Evolutionary conservation across 225 moss, liverwort and hornwort species (phyloP), one percentile per base, ranked within the genome.

Genomic region (Sphagnum contortum): DNA sequence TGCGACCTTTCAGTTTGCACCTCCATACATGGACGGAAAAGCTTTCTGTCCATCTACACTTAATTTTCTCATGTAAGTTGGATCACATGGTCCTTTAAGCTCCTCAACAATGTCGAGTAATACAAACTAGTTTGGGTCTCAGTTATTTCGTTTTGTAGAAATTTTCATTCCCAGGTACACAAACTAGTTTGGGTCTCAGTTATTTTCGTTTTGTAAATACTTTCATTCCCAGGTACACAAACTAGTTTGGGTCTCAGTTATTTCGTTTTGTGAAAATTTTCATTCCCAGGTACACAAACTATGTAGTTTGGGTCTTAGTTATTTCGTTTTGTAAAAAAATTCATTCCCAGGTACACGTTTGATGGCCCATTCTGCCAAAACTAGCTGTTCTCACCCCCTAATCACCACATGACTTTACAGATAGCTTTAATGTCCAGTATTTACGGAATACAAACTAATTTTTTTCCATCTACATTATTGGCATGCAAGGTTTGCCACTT

Each of bases 1-100:
- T 56, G 95, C 92, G 51, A 87, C 88, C 49, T 92, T 85, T 72
- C 95, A 96, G 71, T 96, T 96, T 70, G 92, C 95, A 57, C 92
- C 92, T 60, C 88, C 95, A 0, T 96, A 92, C 57, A 85, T 96
- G 57, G 88, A 88, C 49, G 95, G 95, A 12, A 96, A 92, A 72
- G 88, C 88, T n/a, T 92, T 92, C 58, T 96, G 90, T 74, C 90
- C 89, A 58, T 82, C 81, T 44, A 80, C 92, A 48, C 90, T 92
- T 3, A 84, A 88, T 49, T 90, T 96, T 72, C 87, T 96, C 75
- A 89, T 90, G 95, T 96, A 72, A 90, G 90, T 29, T 29, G 29
- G 29, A 29, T 29, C 29, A 29, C 29, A 29, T 29, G 29, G 29
- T 29, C 29, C 29, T 29, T 29, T 1, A 29, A 29, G 29, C 29